phyloP scores from a whole-genome alignment of 495 filamentous ascomycete species.

The Talaromyces liani region DNA sequence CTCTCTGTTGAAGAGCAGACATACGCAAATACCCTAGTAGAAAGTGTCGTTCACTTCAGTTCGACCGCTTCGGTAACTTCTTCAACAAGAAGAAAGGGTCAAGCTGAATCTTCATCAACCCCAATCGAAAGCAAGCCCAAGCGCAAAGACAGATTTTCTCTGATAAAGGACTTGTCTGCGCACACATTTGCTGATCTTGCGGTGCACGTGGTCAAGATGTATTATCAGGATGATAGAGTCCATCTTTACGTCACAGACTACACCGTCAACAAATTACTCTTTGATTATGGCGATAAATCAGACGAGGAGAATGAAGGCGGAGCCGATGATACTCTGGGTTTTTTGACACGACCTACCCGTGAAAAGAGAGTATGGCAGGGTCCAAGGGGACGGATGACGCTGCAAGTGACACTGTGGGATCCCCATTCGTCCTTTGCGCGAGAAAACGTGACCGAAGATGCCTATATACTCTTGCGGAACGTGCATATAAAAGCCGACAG shows the following conservation, averaged over 20 bases:
- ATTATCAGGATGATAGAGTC: constrained; percentile 38
- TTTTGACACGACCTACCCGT: constrained; percentile 17
- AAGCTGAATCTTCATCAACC: constrained; percentile 4
- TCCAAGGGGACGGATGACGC: constrained; percentile 64
- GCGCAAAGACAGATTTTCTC: constrained; percentile 45
- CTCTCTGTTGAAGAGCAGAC: constrained; percentile 22
- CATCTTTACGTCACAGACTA: constrained; percentile 84
- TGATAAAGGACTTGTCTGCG: constrained; percentile 56
- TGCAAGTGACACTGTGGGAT: constrained; percentile 67
- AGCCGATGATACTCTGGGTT: constrained; percentile 45
- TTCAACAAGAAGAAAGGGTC: neutral
- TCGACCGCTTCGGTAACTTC: constrained; percentile 11
- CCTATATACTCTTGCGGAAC: constrained; percentile 62
- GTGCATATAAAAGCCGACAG: constrained; percentile 56
- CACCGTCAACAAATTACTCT: constrained; percentile 58
- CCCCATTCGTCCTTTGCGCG: constrained; percentile 54
- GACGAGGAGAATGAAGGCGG: constrained; percentile 24
- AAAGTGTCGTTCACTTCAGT: constrained; percentile 11
- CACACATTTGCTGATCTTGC: constrained; percentile 59
- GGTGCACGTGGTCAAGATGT: constrained; percentile 67
- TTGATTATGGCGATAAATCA: constrained; percentile 39
- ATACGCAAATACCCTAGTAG: constrained; percentile 22
- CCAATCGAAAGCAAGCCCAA: neutral
- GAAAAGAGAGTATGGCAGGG: constrained; percentile 57
- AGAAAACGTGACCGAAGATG: constrained; percentile 45